Evolutionary conservation across 1,284 basidiomycete genomes (phyloP).

Genomic region (Ganoderma lingzhi): DNA sequence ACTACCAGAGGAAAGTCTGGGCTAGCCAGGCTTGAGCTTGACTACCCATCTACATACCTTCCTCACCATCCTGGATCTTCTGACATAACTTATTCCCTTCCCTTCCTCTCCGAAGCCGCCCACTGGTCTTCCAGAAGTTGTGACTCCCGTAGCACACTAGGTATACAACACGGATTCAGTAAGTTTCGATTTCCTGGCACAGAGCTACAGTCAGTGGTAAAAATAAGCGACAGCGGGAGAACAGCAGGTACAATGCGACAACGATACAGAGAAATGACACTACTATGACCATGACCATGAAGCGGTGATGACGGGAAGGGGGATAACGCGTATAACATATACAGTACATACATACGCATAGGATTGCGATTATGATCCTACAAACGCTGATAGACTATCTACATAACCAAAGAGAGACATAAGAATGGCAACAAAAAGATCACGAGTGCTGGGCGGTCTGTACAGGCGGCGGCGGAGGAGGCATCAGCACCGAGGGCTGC

Average conservation of each 20-base stretch:
- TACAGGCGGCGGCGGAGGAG: constrained; percentile 13
- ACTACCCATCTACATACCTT: not conserved
- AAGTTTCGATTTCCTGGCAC: constrained; percentile 6
- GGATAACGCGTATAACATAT: not conserved
- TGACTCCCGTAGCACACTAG: no score
- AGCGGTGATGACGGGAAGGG: not conserved
- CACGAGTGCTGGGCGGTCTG: constrained; percentile 24
- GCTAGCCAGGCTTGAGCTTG: constrained; percentile 13
- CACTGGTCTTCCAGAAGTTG: not conserved
- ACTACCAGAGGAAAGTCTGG: constrained; percentile 86
- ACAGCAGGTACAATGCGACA: constrained; percentile 4
- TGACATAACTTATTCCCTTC: constrained; percentile 26
- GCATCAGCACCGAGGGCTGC: not conserved
- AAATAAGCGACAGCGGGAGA: not conserved
- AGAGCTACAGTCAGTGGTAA: not conserved
- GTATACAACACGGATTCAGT: constrained; percentile 1
- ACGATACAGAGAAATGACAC: not conserved
- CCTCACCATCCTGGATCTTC: not conserved
- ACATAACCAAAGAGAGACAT: not conserved
- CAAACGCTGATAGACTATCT: not conserved
- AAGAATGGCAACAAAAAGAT: not conserved
- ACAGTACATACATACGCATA: not conserved
- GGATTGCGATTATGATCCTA: not conserved
- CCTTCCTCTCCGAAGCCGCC: constrained; percentile 1
- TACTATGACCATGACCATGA: not conserved